These are phyloP conservation scores for Persicaria maculosa DNA, from an alignment of 148 eudicot species.

Conservation along the genomic window DNA sequence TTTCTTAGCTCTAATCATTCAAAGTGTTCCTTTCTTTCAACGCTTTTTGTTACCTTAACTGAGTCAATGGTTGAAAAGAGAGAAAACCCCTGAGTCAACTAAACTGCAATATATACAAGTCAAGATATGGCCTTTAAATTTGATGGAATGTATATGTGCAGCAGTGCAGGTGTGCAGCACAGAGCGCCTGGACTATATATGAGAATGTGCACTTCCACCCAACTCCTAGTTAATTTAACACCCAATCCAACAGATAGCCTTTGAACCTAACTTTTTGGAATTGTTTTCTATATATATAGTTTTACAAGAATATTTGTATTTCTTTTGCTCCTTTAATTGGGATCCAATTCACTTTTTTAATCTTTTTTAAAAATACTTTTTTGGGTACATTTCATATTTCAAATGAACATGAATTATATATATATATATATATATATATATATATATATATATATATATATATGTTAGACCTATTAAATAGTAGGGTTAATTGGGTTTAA, in stretches of 20 bases:
- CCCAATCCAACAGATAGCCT: not conserved
- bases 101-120: not conserved
- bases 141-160: not conserved
- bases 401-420: too few relatives aligned
- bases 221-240: not conserved
- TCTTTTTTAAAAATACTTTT: not conserved
- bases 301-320: not conserved
- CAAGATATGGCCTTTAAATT: not conserved
- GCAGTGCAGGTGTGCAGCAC: not conserved
- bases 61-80: conserved; percentile 7
- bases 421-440: too few relatives aligned
- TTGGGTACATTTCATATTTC: too few relatives aligned
- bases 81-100: conserved; percentile 6
- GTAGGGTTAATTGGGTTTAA: too few relatives aligned
- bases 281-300: not conserved
- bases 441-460: too few relatives aligned
- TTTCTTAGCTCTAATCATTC: not conserved
- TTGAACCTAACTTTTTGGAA: not conserved
- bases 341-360: not conserved
- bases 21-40: not conserved
- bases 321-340: not conserved
- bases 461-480: too few relatives aligned
- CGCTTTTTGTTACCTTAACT: not conserved
- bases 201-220: conserved; percentile 3
- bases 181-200: conserved; percentile 1